Percentiles rank a stretch among this genome's conserved stretches.
phyloP scores from a whole-genome alignment of 2,329 filamentous ascomycete genomes.

The Penicillium occitanis region DNA sequence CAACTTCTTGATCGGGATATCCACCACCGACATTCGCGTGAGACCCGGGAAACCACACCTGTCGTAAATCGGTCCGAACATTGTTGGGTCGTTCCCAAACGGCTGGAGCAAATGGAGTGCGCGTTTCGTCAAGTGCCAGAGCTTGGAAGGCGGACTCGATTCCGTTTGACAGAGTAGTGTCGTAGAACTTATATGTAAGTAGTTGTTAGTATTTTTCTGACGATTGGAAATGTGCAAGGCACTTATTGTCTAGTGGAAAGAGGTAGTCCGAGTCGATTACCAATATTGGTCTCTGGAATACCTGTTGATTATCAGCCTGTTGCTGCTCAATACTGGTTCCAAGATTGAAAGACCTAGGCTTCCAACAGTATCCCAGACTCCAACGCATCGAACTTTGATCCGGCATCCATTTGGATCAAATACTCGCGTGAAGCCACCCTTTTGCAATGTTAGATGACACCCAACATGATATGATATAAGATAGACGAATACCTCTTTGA shows the following conservation, averaged over 20 bases:
- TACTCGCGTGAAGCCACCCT: background rate
- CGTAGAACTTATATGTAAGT: background rate
- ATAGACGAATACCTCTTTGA: background rate
- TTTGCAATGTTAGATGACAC: background rate
- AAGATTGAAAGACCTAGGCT: background rate
- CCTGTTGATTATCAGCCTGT: background rate
- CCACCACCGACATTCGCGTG: constrained; percentile 8
- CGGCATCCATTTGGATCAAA: background rate
- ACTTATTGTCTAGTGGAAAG: background rate
- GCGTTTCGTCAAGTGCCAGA: background rate
- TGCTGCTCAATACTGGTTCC: background rate
- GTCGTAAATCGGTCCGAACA: background rate
- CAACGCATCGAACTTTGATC: background rate
- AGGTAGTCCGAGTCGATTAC: background rate
- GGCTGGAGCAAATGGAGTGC: background rate
- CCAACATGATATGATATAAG: background rate
- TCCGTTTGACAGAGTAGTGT: background rate
- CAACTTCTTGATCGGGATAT: constrained; percentile 2
- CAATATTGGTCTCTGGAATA: background rate
- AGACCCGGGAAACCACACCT: constrained; percentile 5
- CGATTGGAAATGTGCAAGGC: background rate
- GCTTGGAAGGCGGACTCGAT: background rate
- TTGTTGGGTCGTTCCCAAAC: background rate
- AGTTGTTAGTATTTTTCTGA: background rate
- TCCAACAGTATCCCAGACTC: background rate